phyloP scores from a whole-genome alignment of 139 green algal species.

The Chlamydomonas eustigma region DNA sequence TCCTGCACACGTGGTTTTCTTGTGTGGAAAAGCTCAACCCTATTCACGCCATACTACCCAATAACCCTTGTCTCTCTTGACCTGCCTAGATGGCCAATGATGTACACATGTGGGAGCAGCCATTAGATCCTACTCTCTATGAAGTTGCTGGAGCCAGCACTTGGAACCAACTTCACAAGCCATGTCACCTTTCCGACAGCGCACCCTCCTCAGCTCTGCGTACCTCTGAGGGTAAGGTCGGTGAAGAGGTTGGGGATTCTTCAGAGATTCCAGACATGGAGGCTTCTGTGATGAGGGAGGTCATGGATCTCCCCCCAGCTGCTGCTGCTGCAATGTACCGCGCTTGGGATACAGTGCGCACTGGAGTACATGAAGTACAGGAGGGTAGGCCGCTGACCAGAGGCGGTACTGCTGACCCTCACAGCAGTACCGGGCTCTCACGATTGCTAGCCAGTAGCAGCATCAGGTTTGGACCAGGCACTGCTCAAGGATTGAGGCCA shows the following conservation, averaged over 20 bases:
- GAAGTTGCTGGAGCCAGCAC: neutral
- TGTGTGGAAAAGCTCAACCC: too few relatives aligned
- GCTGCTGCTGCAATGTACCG: constrained; percentile 15
- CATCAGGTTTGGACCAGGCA: neutral
- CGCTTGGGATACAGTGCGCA: constrained; percentile 3
- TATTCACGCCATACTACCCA: too few relatives aligned
- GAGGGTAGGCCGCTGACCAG: constrained; percentile 6
- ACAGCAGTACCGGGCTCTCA: neutral
- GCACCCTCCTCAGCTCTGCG: neutral
- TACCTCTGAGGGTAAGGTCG: too few relatives aligned
- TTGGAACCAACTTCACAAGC: neutral
- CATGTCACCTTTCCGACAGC: neutral
- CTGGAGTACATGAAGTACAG: neutral
- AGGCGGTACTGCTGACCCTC: neutral
- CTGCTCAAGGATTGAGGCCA: too few relatives aligned
- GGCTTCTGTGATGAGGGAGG: neutral
- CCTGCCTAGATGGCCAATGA: too few relatives aligned
- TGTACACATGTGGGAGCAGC: neutral
- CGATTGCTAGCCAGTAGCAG: neutral
- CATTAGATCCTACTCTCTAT: neutral
- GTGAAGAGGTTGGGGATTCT: too few relatives aligned
- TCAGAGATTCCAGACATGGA: too few relatives aligned
- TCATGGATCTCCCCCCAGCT: constrained; percentile 7
- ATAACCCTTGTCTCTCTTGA: too few relatives aligned
- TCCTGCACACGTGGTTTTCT: too few relatives aligned